Evolutionary conservation across 2,329 filamentous ascomycete species (phyloP).

Genomic region (Ophiostoma tasmaniense): DNA sequence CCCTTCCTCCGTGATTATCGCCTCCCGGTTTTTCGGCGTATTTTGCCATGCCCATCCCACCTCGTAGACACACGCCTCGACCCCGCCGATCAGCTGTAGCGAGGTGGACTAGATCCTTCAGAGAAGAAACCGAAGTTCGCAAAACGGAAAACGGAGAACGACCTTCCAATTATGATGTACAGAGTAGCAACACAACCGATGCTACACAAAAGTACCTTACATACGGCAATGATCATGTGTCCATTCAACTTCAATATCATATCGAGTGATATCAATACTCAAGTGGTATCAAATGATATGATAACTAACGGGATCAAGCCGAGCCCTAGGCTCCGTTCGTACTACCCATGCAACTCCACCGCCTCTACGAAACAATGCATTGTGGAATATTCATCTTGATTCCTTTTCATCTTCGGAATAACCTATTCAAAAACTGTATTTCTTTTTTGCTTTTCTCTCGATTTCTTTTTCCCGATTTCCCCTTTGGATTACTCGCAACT

Average conservation of each 20-base stretch:
- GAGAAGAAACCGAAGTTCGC: no score
- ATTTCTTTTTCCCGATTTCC: neutral
- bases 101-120: neutral
- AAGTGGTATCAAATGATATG: neutral
- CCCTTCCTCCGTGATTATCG: neutral
- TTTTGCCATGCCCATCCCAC: neutral
- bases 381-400: neutral
- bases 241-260: neutral
- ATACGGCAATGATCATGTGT: neutral
- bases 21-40: neutral
- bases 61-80: neutral
- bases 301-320: neutral
- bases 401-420: neutral
- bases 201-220: neutral
- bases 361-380: neutral
- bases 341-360: neutral
- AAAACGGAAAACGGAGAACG: neutral
- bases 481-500: neutral
- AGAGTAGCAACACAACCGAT: neutral
- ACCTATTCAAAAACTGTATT: neutral
- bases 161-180: neutral
- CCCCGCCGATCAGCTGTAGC: neutral
- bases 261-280: no score
- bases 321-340: neutral
- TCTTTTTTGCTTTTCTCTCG: neutral